Evolutionary conservation across 2,329 filamentous ascomycete species (phyloP).

Genomic region (Phaeosphaeriaceae sp.): DNA sequence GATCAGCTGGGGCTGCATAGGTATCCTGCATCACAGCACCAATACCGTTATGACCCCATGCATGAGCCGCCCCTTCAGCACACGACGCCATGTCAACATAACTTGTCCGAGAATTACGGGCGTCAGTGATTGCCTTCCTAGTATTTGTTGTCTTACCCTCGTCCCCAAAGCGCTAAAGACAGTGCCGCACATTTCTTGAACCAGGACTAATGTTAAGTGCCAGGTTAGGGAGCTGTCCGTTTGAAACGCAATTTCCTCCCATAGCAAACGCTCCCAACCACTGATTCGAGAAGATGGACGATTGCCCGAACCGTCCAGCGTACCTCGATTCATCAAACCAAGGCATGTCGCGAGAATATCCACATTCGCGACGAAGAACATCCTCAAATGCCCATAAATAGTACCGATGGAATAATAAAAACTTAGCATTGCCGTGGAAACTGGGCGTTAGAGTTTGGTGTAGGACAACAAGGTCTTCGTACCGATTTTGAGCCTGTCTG

Average conservation of each 20-base stretch:
- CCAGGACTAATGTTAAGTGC: slow-evolving; percentile 41
- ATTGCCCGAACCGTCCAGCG: slow-evolving; percentile 34
- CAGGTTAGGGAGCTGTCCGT: slow-evolving; percentile 42
- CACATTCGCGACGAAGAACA: slow-evolving; percentile 51
- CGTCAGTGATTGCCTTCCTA: slow-evolving; percentile 32
- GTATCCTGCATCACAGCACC: slow-evolving; percentile 43
- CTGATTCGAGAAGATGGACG: slow-evolving; percentile 36
- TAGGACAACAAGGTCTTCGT: slow-evolving; percentile 44
- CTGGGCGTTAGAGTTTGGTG: slow-evolving; percentile 41
- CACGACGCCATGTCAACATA: slow-evolving; percentile 40
- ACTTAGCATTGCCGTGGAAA: slow-evolving; percentile 43
- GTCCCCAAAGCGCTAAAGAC: slow-evolving; percentile 38
- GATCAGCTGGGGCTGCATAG: slow-evolving; percentile 43
- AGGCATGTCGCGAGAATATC: slow-evolving; percentile 48
- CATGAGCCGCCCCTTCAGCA: slow-evolving; percentile 38
- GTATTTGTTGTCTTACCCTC: slow-evolving; percentile 33
- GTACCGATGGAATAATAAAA: slow-evolving; percentile 54
- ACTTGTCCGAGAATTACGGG: slow-evolving; percentile 30
- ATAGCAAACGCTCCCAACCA: slow-evolving; percentile 36
- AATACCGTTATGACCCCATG: slow-evolving; percentile 45
- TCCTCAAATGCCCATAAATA: slow-evolving; percentile 52
- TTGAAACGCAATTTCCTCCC: slow-evolving; percentile 36
- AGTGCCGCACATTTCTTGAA: slow-evolving; percentile 33
- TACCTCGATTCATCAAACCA: slow-evolving; percentile 47
- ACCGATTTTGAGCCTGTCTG: slow-evolving; percentile 32